These are phyloP conservation scores for Hanseniaspora guilliermondii DNA, from an alignment of 805 yeast genomes.

Conservation along the genomic window DNA sequence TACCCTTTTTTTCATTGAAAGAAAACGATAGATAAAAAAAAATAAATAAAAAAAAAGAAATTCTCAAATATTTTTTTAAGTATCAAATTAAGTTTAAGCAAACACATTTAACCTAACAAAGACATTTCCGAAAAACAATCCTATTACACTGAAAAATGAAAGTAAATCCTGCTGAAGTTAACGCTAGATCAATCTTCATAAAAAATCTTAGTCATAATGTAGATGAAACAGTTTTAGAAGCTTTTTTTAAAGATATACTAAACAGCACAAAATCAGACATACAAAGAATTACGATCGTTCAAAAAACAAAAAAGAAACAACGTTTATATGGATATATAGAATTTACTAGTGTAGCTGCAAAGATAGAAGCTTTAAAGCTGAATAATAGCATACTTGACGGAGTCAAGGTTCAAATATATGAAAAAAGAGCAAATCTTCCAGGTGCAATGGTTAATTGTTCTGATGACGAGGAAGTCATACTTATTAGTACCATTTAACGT, in stretches of 20 bases:
- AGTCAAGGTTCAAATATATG: constrained; percentile 35
- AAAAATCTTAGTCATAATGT: constrained; percentile 39
- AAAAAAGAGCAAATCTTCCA: constrained; percentile 45
- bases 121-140: neutral
- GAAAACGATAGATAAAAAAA: neutral
- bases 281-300: constrained; percentile 41
- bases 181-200: constrained; percentile 42
- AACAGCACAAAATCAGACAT: constrained; percentile 30
- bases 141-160: neutral
- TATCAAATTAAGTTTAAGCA: neutral
- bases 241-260: constrained; percentile 30
- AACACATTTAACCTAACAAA: neutral
- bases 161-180: constrained; percentile 29
- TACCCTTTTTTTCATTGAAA: neutral
- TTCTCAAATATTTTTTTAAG: neutral
- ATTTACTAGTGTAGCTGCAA: constrained; percentile 35
- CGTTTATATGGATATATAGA: constrained; percentile 38
- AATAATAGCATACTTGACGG: constrained; percentile 35
- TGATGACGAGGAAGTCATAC: constrained; percentile 9
- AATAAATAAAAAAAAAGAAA: neutral
- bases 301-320: constrained; percentile 14
- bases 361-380: constrained; percentile 35
- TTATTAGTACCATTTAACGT: neutral
- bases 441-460: constrained; percentile 22
- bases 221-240: constrained; percentile 41